Conservation (phyloP, 305 asterid genomes). For the Striga hermonthica region DNA sequence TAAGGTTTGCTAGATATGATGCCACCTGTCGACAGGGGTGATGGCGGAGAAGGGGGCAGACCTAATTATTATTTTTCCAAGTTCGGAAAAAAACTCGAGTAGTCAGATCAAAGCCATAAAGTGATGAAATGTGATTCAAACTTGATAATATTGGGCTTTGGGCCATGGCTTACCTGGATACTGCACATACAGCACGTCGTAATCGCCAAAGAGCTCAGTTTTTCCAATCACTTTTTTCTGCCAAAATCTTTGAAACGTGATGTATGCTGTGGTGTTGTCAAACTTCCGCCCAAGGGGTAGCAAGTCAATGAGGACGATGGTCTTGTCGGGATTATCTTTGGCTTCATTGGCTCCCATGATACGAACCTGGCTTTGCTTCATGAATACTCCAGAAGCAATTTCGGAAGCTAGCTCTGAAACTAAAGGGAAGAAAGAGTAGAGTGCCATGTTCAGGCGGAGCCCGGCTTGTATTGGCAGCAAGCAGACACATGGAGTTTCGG, state of each 20-base stretch:
- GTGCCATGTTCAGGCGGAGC: conserved; percentile 60
- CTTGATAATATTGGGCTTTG: background rate
- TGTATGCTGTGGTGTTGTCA: conserved; percentile 59
- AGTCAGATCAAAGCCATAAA: conserved; percentile 27
- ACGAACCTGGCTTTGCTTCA: conserved; percentile 88
- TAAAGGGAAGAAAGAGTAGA: conserved; percentile 88
- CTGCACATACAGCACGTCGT: conserved; percentile 74
- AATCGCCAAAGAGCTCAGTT: conserved; percentile 67
- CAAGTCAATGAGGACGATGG: conserved; percentile 69
- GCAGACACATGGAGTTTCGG: conserved; percentile 75
- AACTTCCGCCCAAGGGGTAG: conserved; percentile 71
- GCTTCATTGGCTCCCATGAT: conserved; percentile 97
- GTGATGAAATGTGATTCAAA: background rate
- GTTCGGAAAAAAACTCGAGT: conserved; percentile 9
- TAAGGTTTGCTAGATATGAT: conserved; percentile 60
- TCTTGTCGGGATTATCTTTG: conserved; percentile 71
- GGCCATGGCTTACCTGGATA: conserved; percentile 64
- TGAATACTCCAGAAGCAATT: conserved; percentile 61
- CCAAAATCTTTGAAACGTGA: conserved; percentile 78
- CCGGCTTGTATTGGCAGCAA: conserved; percentile 85
- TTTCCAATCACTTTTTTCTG: conserved; percentile 61
- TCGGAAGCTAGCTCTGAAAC: conserved; percentile 85
- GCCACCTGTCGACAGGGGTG: conserved; percentile 58
- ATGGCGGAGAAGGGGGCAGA: conserved; percentile 90
- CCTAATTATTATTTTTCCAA: conserved; percentile 42